A percentile compares a stretch with the other conserved stretches of the same genome.
Conservation (phyloP, 2,329 filamentous ascomycete genomes). For the Calonectria hawksworthii region DNA sequence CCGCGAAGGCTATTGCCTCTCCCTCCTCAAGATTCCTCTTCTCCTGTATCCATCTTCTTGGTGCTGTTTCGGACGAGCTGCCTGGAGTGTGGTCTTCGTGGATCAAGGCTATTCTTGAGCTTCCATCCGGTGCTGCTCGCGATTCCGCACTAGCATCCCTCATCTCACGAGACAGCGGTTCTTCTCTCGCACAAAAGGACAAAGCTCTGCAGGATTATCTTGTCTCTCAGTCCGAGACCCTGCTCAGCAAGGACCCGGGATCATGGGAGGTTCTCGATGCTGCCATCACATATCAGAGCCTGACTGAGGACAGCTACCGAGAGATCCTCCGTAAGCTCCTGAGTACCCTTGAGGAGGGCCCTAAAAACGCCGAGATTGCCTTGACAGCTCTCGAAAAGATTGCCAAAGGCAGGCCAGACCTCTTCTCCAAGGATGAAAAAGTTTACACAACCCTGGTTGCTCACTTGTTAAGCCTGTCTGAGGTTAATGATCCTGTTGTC, state of each 20-base stretch:
- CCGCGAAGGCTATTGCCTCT: slow-evolving; percentile 73
- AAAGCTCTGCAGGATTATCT: slow-evolving; percentile 63
- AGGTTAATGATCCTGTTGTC: slow-evolving; percentile 57
- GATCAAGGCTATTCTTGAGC: slow-evolving; percentile 56
- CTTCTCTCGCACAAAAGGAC: slow-evolving; percentile 55
- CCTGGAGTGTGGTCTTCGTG: slow-evolving; percentile 61
- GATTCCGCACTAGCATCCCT: slow-evolving; percentile 58
- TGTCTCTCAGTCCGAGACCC: slow-evolving; percentile 55
- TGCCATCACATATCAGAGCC: slow-evolving; percentile 57
- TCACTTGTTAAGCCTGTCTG: slow-evolving; percentile 67
- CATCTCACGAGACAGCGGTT: slow-evolving; percentile 60
- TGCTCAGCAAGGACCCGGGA: slow-evolving; percentile 50
- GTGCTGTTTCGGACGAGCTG: slow-evolving; percentile 57
- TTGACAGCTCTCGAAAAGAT: slow-evolving; percentile 65
- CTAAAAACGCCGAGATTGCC: slow-evolving; percentile 46
- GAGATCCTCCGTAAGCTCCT: slow-evolving; percentile 54
- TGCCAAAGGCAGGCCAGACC: slow-evolving; percentile 58
- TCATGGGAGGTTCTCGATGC: slow-evolving; percentile 64
- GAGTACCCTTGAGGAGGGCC: slow-evolving; percentile 47
- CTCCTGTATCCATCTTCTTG: slow-evolving; percentile 72
- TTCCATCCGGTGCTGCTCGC: slow-evolving; percentile 40
- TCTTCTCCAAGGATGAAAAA: slow-evolving; percentile 61
- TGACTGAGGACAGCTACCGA: slow-evolving; percentile 53
- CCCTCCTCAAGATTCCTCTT: slow-evolving; percentile 78
- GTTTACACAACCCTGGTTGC: slow-evolving; percentile 66